Evolutionary conservation across 2,329 filamentous ascomycete species (phyloP).

Genomic region (Periconia digitata): DNA sequence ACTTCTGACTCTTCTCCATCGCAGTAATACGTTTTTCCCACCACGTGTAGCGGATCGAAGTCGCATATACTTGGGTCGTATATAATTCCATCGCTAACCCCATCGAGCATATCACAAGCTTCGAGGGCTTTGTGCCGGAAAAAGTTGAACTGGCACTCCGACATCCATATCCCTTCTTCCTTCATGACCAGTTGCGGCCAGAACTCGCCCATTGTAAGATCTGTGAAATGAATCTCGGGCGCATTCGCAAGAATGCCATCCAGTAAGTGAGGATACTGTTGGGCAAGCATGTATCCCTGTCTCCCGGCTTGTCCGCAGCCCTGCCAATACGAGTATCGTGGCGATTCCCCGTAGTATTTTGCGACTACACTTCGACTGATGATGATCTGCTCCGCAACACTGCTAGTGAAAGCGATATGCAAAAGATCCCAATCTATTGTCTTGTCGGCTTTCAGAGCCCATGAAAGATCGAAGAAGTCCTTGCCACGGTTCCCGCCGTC

Average conservation of each 20-base stretch:
- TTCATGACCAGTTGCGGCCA: slow-evolving; percentile 35
- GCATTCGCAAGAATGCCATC: slow-evolving; percentile 41
- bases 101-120: slow-evolving; percentile 30
- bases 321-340: slow-evolving; percentile 39
- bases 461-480: slow-evolving; percentile 16
- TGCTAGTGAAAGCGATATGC: slow-evolving; percentile 41
- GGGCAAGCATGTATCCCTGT: slow-evolving; percentile 38
- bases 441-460: slow-evolving; percentile 23
- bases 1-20: slow-evolving; percentile 19
- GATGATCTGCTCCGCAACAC: slow-evolving; percentile 39
- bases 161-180: slow-evolving; percentile 20
- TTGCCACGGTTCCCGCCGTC: slow-evolving; percentile 32
- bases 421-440: slow-evolving; percentile 34
- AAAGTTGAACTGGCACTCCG: slow-evolving; percentile 30
- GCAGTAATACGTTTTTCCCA: slow-evolving; percentile 17
- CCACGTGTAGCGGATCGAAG: slow-evolving; percentile 21
- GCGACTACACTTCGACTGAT: slow-evolving; percentile 38
- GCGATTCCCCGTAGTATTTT: slow-evolving; percentile 36
- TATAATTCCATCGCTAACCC: slow-evolving; percentile 37
- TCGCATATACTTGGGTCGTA: slow-evolving; percentile 26
- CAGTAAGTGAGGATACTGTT: slow-evolving; percentile 32
- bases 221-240: slow-evolving; percentile 29
- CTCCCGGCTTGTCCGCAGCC: slow-evolving; percentile 40
- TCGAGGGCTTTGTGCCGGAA: slow-evolving; percentile 22
- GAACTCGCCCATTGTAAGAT: slow-evolving; percentile 20